Evolutionary conservation across 148 eudicot species (phyloP).

Genomic region (Persicaria maculosa): DNA sequence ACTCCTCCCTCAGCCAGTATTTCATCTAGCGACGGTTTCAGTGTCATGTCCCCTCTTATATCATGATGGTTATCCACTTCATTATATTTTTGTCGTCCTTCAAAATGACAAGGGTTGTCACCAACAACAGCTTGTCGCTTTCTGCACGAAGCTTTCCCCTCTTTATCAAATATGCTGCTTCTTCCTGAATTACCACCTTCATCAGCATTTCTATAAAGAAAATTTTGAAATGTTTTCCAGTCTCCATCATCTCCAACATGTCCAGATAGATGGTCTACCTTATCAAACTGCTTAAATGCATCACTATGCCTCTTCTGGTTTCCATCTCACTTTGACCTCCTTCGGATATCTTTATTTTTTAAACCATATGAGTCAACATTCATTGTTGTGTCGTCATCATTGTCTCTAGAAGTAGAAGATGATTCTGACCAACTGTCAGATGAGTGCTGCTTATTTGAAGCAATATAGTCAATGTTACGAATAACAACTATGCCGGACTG

Average conservation of each 20-base stretch:
- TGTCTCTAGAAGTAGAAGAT: conserved; percentile 44
- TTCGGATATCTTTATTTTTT: conserved; percentile 12
- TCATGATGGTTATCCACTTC: conserved; percentile 26
- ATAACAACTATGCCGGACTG: conserved; percentile 64
- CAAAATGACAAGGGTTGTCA: conserved; percentile 49
- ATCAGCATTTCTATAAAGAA: conserved; percentile 57
- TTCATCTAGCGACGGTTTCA: too few species aligned
- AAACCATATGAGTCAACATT: conserved; percentile 16
- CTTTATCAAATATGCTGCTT: conserved; percentile 51
- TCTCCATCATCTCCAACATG: conserved; percentile 51
- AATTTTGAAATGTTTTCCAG: conserved; percentile 91
- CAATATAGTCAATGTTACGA: conserved; percentile 73
- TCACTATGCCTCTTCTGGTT: conserved; percentile 20
- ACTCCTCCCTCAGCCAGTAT: too few species aligned
- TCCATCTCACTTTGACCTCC: conserved; percentile 37
- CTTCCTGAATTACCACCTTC: conserved; percentile 41
- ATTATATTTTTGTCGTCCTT: conserved; percentile 18
- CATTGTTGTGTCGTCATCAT: conserved; percentile 24
- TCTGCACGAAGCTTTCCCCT: conserved; percentile 41
- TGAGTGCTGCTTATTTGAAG: conserved; percentile 48
- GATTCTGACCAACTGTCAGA: conserved; percentile 36
- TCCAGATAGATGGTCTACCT: conserved; percentile 25
- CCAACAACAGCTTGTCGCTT: conserved; percentile 27
- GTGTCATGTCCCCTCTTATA: conserved; percentile 17
- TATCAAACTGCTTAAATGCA: conserved; percentile 20